Percentiles rank a stretch among this genome's conserved stretches.
phyloP scores from a whole-genome alignment of 179 eudicot species.

The Vitellaria paradoxa region DNA sequence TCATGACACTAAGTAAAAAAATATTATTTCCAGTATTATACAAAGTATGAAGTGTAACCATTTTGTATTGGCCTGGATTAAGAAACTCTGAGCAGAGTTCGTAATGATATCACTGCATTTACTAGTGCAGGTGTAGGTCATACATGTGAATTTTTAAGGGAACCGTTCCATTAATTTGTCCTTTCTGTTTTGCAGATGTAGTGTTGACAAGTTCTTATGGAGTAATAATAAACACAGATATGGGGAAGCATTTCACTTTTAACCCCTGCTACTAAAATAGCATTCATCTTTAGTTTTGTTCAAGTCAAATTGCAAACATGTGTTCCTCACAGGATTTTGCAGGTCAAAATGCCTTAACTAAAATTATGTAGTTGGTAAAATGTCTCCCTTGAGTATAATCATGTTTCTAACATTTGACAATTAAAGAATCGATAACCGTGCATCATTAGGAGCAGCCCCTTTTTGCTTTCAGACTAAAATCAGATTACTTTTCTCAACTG shows the following conservation, averaged over 20 bases:
- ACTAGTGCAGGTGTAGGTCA: background rate
- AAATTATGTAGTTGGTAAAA: background rate
- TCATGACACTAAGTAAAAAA: background rate
- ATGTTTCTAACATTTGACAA: background rate
- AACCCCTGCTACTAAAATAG: background rate
- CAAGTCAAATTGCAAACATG: background rate
- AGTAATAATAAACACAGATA: background rate
- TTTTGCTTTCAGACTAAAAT: background rate
- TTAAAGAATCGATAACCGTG: background rate
- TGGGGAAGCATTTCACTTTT: background rate
- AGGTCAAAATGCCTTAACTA: background rate
- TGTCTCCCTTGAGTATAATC: background rate
- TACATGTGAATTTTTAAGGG: background rate
- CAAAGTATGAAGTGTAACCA: background rate
- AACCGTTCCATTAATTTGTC: background rate
- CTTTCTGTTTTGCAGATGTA: background rate
- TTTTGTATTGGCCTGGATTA: background rate
- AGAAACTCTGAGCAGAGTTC: background rate
- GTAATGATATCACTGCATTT: too few relatives aligned
- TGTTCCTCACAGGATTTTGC: background rate
- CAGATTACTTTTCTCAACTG: background rate
- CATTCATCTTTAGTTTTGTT: background rate
- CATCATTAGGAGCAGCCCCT: background rate
- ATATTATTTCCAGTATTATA: background rate
- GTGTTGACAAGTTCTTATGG: background rate